Conservation (phyloP, 1,139 yeast species). For the Pichia sp. region DNA sequence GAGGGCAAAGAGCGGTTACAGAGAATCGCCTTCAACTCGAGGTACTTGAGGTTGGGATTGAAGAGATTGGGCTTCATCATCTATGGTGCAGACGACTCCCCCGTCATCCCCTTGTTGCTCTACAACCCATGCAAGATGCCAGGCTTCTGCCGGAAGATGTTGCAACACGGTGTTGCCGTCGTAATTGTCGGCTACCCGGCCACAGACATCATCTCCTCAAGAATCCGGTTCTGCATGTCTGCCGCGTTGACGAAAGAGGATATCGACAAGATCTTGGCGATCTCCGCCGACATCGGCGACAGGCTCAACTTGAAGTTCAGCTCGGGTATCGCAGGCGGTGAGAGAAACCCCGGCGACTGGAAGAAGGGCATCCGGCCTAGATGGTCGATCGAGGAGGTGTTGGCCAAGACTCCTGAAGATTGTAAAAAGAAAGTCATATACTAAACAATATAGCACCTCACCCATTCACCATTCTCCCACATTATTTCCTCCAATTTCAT, state of each 20-base stretch:
- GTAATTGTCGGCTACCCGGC: slow-evolving; percentile 98
- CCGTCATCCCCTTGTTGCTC: slow-evolving; percentile 84
- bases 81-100: slow-evolving; percentile 94
- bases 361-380: slow-evolving; percentile 60
- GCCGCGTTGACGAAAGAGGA: slow-evolving; percentile 92
- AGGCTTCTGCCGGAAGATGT: slow-evolving; percentile 78
- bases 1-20: slow-evolving; percentile 90
- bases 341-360: slow-evolving; percentile 44
- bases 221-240: slow-evolving; percentile 91
- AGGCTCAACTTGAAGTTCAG: slow-evolving; percentile 69
- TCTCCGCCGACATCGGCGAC: slow-evolving; percentile 78
- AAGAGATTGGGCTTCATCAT: slow-evolving; percentile 91
- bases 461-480: neutral
- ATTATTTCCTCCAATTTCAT: neutral
- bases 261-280: slow-evolving; percentile 72
- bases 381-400: slow-evolving; percentile 73
- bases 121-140: slow-evolving; percentile 95
- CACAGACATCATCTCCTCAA: slow-evolving; percentile 83
- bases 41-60: slow-evolving; percentile 86
- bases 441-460: neutral
- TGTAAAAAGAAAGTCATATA: slow-evolving; percentile 44
- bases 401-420: slow-evolving; percentile 70
- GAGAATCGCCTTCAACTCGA: slow-evolving; percentile 91
- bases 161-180: slow-evolving; percentile 78
- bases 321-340: slow-evolving; percentile 72